Evolutionary conservation across 2,329 filamentous ascomycete species (phyloP).

Genomic region (Pestalotiopsis sp.): DNA sequence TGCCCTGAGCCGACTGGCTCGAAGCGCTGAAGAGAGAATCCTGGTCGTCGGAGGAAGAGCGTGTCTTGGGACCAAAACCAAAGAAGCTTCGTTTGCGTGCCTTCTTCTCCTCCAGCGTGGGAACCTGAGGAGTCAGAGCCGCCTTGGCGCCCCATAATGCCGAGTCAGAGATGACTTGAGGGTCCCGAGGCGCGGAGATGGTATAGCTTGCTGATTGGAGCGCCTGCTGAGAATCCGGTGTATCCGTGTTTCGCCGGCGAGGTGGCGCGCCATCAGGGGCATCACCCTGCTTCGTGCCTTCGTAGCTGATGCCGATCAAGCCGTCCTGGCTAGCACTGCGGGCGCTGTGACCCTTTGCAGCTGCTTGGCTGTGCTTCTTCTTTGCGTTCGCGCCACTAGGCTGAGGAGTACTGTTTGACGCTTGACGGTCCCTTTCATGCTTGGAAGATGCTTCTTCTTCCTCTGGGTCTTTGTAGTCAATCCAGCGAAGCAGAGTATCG

Average conservation of each 20-base stretch:
- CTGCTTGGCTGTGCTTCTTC: slow-evolving; percentile 38
- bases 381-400: slow-evolving; percentile 40
- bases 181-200: slow-evolving; percentile 89
- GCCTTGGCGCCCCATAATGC: slow-evolving; percentile 84
- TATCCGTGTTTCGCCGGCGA: slow-evolving; percentile 30
- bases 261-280: slow-evolving; percentile 46
- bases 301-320: slow-evolving; percentile 62
- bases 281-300: slow-evolving; percentile 55
- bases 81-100: slow-evolving; percentile 79
- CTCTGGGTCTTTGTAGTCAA: slow-evolving; percentile 70
- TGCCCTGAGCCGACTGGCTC: slow-evolving; percentile 43
- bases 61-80: slow-evolving; percentile 65
- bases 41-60: slow-evolving; percentile 60
- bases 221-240: slow-evolving; percentile 29
- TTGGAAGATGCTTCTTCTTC: slow-evolving; percentile 52
- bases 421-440: slow-evolving; percentile 41
- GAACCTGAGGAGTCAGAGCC: slow-evolving; percentile 47
- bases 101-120: slow-evolving; percentile 74
- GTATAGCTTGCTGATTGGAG: slow-evolving; percentile 42
- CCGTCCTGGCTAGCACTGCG: slow-evolving; percentile 41
- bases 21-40: slow-evolving; percentile 55
- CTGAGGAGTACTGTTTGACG: slow-evolving; percentile 37
- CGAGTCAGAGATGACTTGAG: slow-evolving; percentile 79
- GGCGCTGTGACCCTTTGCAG: slow-evolving; percentile 37
- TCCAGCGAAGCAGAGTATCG: slow-evolving; percentile 84